Evolutionary conservation across 2,329 filamentous ascomycete species (phyloP).

Genomic region (Calonectria montana): DNA sequence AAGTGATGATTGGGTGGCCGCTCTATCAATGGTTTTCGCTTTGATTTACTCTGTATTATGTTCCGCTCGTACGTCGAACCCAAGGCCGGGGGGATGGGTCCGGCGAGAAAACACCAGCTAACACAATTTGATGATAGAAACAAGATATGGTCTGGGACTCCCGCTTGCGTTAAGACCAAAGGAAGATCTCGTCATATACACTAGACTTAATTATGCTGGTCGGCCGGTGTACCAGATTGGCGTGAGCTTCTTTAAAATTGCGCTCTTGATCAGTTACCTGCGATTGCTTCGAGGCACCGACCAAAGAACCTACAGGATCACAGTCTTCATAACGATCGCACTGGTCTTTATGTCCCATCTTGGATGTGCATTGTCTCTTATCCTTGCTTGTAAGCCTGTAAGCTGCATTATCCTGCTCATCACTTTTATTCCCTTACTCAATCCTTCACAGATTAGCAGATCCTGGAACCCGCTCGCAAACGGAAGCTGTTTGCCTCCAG

Average conservation of each 20-base stretch:
- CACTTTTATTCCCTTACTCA: neutral
- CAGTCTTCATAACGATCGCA: conserved; percentile 58
- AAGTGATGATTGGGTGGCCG: conserved; percentile 58
- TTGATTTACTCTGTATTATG: conserved; percentile 62
- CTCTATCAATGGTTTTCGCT: conserved; percentile 57
- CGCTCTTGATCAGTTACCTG: conserved; percentile 63
- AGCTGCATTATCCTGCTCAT: conserved; percentile 10
- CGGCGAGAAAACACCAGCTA: neutral
- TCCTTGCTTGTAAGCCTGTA: conserved; percentile 63
- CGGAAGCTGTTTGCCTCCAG: conserved; percentile 59
- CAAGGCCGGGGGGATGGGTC: too few species aligned
- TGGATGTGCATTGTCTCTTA: conserved; percentile 59
- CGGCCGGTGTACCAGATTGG: conserved; percentile 66
- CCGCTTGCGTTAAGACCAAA: conserved; percentile 56
- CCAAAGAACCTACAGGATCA: conserved; percentile 54
- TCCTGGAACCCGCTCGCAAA: conserved; percentile 56
- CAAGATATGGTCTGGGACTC: conserved; percentile 64
- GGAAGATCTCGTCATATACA: conserved; percentile 57
- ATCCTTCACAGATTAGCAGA: conserved; percentile 47
- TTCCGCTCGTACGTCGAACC: conserved; percentile 56
- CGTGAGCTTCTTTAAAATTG: conserved; percentile 68
- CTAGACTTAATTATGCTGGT: conserved; percentile 63
- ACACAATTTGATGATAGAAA: conserved; percentile 51
- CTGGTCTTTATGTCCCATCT: conserved; percentile 59
- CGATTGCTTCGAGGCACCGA: conserved; percentile 61